Conservation (phyloP, 2,329 filamentous ascomycete species). For the Sphaerulina vaccinii region DNA sequence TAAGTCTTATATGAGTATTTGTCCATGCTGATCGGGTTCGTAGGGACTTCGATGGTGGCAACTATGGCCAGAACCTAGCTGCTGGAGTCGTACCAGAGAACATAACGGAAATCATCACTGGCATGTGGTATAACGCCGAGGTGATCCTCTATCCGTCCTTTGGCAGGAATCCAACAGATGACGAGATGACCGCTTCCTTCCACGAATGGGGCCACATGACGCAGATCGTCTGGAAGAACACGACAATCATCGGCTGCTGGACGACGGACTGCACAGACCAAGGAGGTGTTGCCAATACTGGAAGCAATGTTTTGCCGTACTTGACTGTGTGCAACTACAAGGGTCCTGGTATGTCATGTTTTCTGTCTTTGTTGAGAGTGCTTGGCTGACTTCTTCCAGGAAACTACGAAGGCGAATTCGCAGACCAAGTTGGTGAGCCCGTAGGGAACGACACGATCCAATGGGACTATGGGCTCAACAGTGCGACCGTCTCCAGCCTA, state of each 20-base stretch:
- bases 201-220: conserved; percentile 70
- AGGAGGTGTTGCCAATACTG: conserved; percentile 44
- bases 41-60: conserved; percentile 49
- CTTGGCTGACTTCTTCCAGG: conserved; percentile 2
- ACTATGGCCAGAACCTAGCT: conserved; percentile 90
- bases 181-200: conserved; percentile 56
- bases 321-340: conserved; percentile 87
- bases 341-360: conserved; percentile 60
- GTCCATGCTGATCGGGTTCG: not conserved
- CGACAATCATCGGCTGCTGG: conserved; percentile 63
- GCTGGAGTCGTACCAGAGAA: conserved; percentile 57
- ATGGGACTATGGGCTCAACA: conserved; percentile 3
- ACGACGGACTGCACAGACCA: conserved; percentile 53
- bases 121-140: conserved; percentile 86
- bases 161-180: conserved; percentile 47
- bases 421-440: conserved; percentile 12
- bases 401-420: conserved; percentile 20
- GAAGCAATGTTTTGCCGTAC: conserved; percentile 48
- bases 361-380: not conserved
- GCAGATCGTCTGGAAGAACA: conserved; percentile 68
- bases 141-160: conserved; percentile 51
- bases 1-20: conserved; percentile 36
- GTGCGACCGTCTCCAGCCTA: no score
- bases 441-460: conserved; percentile 7
- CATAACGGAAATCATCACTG: conserved; percentile 66